Evolutionary conservation across 768 basidiomycete species (phyloP).

Genomic region (Erythrobasidium yunnanense): DNA sequence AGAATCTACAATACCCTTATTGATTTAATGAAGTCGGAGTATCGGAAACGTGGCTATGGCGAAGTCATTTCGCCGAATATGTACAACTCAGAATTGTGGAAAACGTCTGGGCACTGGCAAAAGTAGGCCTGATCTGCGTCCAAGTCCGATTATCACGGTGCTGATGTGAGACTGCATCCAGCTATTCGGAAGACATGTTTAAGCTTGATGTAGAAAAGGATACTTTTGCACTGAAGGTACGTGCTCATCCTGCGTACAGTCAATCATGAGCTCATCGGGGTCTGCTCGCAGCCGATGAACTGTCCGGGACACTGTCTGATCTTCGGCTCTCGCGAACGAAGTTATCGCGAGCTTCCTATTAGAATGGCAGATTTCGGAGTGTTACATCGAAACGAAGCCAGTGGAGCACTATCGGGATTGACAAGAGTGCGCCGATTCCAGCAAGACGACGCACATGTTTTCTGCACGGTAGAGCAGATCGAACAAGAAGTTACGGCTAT

Average conservation of each 20-base stretch:
- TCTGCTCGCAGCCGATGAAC: slow-evolving; percentile 77
- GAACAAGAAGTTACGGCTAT: slow-evolving; percentile 71
- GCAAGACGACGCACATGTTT: slow-evolving; percentile 97
- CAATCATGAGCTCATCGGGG: background rate
- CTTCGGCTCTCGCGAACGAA: slow-evolving; percentile 85
- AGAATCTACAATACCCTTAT: slow-evolving; percentile 89
- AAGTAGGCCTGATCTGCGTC: slow-evolving; percentile 52
- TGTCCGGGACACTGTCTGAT: slow-evolving; percentile 91
- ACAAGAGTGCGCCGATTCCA: slow-evolving; percentile 89
- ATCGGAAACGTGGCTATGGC: slow-evolving; percentile 88
- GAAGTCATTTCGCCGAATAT: slow-evolving; percentile 99
- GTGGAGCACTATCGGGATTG: slow-evolving; percentile 81
- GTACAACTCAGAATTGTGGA: slow-evolving; percentile 92
- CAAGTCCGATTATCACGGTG: background rate
- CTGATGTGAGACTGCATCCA: background rate
- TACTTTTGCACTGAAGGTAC: slow-evolving; percentile 59
- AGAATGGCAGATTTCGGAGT: slow-evolving; percentile 99
- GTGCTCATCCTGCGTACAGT: background rate
- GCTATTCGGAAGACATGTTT: slow-evolving; percentile 66
- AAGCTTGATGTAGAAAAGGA: slow-evolving; percentile 87
- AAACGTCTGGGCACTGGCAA: slow-evolving; percentile 94
- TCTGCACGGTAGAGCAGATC: slow-evolving; percentile 88
- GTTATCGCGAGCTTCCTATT: slow-evolving; percentile 88
- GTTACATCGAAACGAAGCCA: slow-evolving; percentile 90
- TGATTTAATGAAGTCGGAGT: slow-evolving; percentile 84